Percentiles rank a stretch among this genome's conserved stretches.
Evolutionary conservation across 805 yeast species (phyloP).

Genomic region (Tetrapisispora iriomotensis): DNA sequence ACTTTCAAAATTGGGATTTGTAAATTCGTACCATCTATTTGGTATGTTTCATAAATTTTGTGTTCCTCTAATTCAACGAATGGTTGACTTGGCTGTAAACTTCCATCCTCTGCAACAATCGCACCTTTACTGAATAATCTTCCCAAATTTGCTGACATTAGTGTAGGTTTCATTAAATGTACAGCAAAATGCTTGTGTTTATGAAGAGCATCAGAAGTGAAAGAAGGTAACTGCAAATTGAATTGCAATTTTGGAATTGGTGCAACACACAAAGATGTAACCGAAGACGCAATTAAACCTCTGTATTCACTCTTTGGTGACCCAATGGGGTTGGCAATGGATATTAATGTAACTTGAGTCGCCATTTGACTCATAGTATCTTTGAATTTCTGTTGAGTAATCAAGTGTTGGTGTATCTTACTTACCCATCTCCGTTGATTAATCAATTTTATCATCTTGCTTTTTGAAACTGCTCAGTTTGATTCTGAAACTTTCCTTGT

Average conservation of each 20-base stretch:
- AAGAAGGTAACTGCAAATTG: slow-evolving; percentile 78
- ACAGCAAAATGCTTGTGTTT: slow-evolving; percentile 52
- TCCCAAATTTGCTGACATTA: slow-evolving; percentile 47
- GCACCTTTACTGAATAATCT: slow-evolving; percentile 53
- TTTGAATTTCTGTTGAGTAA: slow-evolving; percentile 4
- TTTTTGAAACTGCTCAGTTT: background rate
- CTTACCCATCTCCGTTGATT: background rate
- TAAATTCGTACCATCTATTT: slow-evolving; percentile 13
- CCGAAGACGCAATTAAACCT: slow-evolving; percentile 83
- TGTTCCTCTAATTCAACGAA: slow-evolving; percentile 35
- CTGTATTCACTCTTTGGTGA: slow-evolving; percentile 7
- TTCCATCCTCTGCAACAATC: slow-evolving; percentile 25
- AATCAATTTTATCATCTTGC: background rate
- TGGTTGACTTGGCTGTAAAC: slow-evolving; percentile 39
- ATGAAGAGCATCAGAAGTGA: slow-evolving; percentile 62
- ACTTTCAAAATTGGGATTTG: slow-evolving; percentile 47
- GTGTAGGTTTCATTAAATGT: slow-evolving; percentile 61
- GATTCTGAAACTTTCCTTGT: too few relatives aligned
- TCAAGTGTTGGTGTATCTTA: background rate
- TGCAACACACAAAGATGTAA: slow-evolving; percentile 66
- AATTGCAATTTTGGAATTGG: slow-evolving; percentile 78
- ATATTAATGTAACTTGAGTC: slow-evolving; percentile 46
- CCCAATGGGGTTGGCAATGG: slow-evolving; percentile 31
- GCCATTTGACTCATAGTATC: slow-evolving; percentile 37
- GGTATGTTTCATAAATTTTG: slow-evolving; percentile 30